Conservation (phyloP, 164 flowering plant species). For the Hamamelis virginiana region DNA sequence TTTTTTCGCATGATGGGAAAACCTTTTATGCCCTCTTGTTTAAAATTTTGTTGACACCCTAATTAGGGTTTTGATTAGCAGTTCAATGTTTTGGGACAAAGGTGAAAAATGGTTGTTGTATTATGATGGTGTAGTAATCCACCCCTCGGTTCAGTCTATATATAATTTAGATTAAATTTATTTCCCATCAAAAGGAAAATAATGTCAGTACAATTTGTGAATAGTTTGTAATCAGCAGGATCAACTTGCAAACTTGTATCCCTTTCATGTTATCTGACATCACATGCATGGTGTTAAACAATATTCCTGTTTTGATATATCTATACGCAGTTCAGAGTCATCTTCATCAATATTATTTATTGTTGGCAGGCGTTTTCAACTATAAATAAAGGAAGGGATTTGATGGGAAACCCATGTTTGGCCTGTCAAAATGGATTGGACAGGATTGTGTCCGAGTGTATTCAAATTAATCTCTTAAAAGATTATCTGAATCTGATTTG, state of each 20-base stretch:
- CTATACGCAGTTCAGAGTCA: too few species aligned
- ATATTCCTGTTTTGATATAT: too few species aligned
- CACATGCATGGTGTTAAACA: too few species aligned
- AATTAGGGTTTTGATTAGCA: neutral
- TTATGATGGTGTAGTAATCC: conserved; percentile 2
- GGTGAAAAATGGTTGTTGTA: conserved; percentile 1
- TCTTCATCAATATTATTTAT: too few species aligned
- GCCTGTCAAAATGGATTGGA: too few species aligned
- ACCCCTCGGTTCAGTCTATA: conserved; percentile 16
- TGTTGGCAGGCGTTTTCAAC: too few species aligned
- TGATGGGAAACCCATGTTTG: too few species aligned
- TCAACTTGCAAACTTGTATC: neutral
- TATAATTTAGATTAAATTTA: conserved; percentile 15
- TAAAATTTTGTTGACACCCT: neutral
- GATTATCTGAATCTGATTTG: too few species aligned
- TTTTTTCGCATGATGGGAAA: conserved; percentile 2
- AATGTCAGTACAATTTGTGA: conserved; percentile 3
- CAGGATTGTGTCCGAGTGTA: too few species aligned
- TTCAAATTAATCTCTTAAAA: too few species aligned
- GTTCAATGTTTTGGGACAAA: neutral
- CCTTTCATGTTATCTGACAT: neutral
- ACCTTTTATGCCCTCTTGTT: neutral
- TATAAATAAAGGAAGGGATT: too few species aligned
- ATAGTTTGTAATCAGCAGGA: neutral
- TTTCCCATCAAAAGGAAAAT: neutral